A percentile compares a stretch with the other conserved stretches of the same genome.
These are phyloP conservation scores for Penicillium arizonense DNA, from an alignment of 495 filamentous ascomycete genomes.

Conservation along the genomic window DNA sequence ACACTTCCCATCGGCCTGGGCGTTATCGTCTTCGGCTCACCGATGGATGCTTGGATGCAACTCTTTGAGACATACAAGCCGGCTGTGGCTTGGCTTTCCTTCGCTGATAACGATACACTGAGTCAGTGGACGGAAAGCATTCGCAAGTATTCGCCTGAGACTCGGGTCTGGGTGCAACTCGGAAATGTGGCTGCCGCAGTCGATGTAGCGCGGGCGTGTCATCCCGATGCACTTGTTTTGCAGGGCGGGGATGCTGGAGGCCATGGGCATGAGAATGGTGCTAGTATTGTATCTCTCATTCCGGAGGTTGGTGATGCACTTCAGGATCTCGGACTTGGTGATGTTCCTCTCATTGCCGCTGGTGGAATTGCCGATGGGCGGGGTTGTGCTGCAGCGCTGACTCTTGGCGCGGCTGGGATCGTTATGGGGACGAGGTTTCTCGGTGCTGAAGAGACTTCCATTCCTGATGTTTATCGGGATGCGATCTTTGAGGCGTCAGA, in stretches of 20 bases:
- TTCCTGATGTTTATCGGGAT: slow-evolving; percentile 54
- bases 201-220: slow-evolving; percentile 30
- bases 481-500: slow-evolving; percentile 58
- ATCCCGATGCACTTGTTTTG: slow-evolving; percentile 64
- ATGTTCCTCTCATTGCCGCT: slow-evolving; percentile 59
- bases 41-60: slow-evolving; percentile 7
- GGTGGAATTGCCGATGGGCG: slow-evolving; percentile 68
- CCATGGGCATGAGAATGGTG: slow-evolving; percentile 59
- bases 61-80: slow-evolving; percentile 8
- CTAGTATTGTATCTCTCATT: slow-evolving; percentile 54
- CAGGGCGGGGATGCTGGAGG: slow-evolving; percentile 75
- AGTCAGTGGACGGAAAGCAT: slow-evolving; percentile 6
- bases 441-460: slow-evolving; percentile 55
- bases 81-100: slow-evolving; percentile 11
- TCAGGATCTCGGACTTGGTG: slow-evolving; percentile 16
- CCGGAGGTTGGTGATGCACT: slow-evolving; percentile 58
- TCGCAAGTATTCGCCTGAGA: slow-evolving; percentile 17
- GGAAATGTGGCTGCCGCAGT: slow-evolving; percentile 60
- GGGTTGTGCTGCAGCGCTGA: slow-evolving; percentile 58
- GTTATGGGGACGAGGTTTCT: slow-evolving; percentile 72
- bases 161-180: slow-evolving; percentile 67
- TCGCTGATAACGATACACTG: slow-evolving; percentile 2
- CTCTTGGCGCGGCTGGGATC: slow-evolving; percentile 60
- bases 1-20: slow-evolving; percentile 8
- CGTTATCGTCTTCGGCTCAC: slow-evolving; percentile 14